Percentiles rank a stretch among this genome's conserved stretches.
phyloP scores from a whole-genome alignment of 768 basidiomycete species.

The Megacollybia marginata region DNA sequence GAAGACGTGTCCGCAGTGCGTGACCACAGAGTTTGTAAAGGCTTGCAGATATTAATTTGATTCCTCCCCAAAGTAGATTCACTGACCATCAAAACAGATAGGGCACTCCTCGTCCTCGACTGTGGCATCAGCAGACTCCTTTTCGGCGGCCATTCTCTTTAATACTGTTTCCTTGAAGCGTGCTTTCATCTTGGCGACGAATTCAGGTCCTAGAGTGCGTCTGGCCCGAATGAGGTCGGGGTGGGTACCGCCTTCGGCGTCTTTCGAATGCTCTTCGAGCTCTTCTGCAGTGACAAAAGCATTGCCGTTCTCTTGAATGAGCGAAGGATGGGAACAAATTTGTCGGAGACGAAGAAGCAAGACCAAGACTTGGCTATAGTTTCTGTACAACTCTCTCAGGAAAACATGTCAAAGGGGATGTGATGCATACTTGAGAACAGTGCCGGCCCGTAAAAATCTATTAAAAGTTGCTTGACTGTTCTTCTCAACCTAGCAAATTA shows the following conservation, averaged over 20 bases:
- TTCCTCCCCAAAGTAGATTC: background rate
- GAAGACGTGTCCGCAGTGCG: conserved; percentile 54
- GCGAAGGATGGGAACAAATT: conserved; percentile 58
- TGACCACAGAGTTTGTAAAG: conserved; percentile 46
- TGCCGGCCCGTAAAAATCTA: conserved; percentile 49
- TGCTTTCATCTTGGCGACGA: conserved; percentile 41
- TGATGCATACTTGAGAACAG: conserved; percentile 52
- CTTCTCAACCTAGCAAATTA: conserved; percentile 37
- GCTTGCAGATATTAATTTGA: conserved; percentile 3
- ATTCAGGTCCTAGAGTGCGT: conserved; percentile 35
- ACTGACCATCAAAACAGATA: conserved; percentile 48
- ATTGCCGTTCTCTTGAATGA: conserved; percentile 50
- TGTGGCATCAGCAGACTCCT: conserved; percentile 40
- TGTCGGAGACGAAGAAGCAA: conserved; percentile 52
- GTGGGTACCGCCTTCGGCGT: conserved; percentile 13
- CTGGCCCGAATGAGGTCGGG: conserved; percentile 37
- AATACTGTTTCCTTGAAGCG: conserved; percentile 35
- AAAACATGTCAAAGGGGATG: background rate
- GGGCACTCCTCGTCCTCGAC: conserved; percentile 56
- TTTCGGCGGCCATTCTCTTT: conserved; percentile 44
- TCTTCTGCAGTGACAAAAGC: conserved; percentile 38
- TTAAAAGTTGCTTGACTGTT: conserved; percentile 57
- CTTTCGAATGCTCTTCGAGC: conserved; percentile 23
- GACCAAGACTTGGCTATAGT: conserved; percentile 50
- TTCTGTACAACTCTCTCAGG: conserved; percentile 23